phyloP scores from a whole-genome alignment of 2,329 filamentous ascomycete genomes.

The Chaetomium sp. region DNA sequence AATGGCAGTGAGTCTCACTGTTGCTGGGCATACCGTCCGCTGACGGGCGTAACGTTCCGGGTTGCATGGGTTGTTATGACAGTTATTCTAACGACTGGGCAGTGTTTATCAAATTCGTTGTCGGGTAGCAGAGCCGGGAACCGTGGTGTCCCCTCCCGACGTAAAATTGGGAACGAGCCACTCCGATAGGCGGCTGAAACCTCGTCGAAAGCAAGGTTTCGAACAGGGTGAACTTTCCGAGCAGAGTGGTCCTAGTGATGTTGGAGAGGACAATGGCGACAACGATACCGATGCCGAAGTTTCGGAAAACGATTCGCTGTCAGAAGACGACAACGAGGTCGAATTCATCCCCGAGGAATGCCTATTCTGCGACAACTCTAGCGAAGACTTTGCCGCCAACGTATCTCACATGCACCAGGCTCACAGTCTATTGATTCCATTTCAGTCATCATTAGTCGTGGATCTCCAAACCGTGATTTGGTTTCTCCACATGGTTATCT shows the following conservation, averaged over 20 bases:
- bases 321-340: not conserved
- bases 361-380: conserved; percentile 36
- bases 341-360: conserved; percentile 30
- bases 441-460: conserved; percentile 34
- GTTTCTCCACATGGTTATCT: conserved; percentile 44
- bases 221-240: not conserved
- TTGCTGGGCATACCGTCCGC: too few species aligned
- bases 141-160: conserved; percentile 1
- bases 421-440: conserved; percentile 42
- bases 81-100: not conserved
- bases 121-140: conserved; percentile 6
- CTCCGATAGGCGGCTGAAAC: not conserved
- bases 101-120: conserved; percentile 10
- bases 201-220: not conserved
- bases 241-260: too few species aligned
- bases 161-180: not conserved
- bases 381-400: conserved; percentile 30
- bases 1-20: conserved; percentile 3
- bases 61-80: not conserved
- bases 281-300: not conserved
- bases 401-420: conserved; percentile 42
- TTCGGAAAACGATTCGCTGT: conserved; percentile 3
- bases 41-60: not conserved
- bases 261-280: not conserved
- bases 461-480: conserved; percentile 41